Evolutionary conservation across 495 filamentous ascomycete genomes (phyloP).

Genomic region (Cairneyella variabilis): DNA sequence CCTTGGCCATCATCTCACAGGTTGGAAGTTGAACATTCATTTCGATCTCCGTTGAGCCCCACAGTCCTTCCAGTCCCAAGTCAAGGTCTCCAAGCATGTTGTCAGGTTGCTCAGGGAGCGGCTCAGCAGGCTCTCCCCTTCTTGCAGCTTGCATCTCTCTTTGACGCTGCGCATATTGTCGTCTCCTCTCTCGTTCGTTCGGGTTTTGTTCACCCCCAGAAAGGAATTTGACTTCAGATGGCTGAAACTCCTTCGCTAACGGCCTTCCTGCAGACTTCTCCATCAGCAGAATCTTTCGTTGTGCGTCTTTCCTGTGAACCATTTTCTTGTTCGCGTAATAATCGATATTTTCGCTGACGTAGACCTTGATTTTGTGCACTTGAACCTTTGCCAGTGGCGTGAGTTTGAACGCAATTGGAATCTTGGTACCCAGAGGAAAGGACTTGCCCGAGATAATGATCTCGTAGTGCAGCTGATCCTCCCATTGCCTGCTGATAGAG

Average conservation of each 20-base stretch:
- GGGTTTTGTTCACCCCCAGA: conserved; percentile 69
- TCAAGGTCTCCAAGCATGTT: conserved; percentile 84
- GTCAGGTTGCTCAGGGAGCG: conserved; percentile 44
- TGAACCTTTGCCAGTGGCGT: conserved; percentile 95
- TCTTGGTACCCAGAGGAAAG: conserved; percentile 86
- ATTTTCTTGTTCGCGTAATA: conserved; percentile 87
- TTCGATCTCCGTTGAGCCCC: conserved; percentile 94
- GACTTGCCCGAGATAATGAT: conserved; percentile 99
- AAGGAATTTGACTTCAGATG: conserved; percentile 74
- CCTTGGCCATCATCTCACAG: conserved; percentile 82
- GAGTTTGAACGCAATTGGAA: conserved; percentile 96
- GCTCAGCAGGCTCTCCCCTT: conserved; percentile 30
- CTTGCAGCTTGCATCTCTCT: conserved; percentile 36
- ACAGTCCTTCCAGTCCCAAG: conserved; percentile 52
- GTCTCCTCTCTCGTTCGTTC: conserved; percentile 38
- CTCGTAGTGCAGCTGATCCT: conserved; percentile 97
- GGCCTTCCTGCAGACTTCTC: conserved; percentile 87
- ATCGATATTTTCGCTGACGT: conserved; percentile 89
- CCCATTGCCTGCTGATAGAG: conserved; percentile 94
- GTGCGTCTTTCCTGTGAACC: conserved; percentile 81
- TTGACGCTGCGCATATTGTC: conserved; percentile 34
- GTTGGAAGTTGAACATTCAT: conserved; percentile 94
- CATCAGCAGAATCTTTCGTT: conserved; percentile 80
- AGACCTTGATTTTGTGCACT: conserved; percentile 94
- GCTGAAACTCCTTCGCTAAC: conserved; percentile 69